Conservation (phyloP, 2,329 filamentous ascomycete genomes). For the Hirsutella thompsonii region DNA sequence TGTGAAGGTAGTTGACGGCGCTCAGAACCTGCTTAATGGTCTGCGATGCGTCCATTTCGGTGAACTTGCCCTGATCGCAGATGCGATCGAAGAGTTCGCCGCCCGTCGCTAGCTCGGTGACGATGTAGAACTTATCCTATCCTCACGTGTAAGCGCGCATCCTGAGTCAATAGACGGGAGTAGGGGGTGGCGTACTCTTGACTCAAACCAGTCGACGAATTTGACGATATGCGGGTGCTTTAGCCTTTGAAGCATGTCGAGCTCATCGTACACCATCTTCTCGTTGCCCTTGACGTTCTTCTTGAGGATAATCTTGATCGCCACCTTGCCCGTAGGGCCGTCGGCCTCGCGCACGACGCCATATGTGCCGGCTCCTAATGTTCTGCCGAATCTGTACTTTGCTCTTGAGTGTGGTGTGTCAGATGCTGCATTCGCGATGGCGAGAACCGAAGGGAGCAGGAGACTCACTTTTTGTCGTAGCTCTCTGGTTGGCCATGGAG, state of each 20-base stretch:
- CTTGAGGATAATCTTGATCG: conserved; percentile 98
- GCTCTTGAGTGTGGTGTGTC: conserved; percentile 39
- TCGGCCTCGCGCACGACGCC: conserved; percentile 96
- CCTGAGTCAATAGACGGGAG: background rate
- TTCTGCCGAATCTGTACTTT: conserved; percentile 85
- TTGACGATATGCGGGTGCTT: conserved; percentile 92
- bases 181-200: conserved; percentile 49
- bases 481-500: conserved; percentile 93
- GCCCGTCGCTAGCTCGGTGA: conserved; percentile 89
- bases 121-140: conserved; percentile 98
- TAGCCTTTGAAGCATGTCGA: conserved; percentile 82
- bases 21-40: conserved; percentile 90
- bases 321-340: conserved; percentile 69
- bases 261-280: conserved; percentile 96
- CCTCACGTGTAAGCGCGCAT: background rate
- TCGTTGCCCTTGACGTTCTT: conserved; percentile 98
- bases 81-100: conserved; percentile 97
- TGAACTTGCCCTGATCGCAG: conserved; percentile 95
- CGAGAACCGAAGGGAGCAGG: background rate
- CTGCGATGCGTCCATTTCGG: conserved; percentile 92
- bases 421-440: background rate
- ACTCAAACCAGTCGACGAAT: conserved; percentile 99
- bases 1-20: conserved; percentile 88
- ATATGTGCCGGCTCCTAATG: conserved; percentile 92
- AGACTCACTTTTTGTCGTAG: conserved; percentile 89